Evolutionary conservation across 441 rosid species (phyloP).

Genomic region (Euphorbia schlechtendalii): DNA sequence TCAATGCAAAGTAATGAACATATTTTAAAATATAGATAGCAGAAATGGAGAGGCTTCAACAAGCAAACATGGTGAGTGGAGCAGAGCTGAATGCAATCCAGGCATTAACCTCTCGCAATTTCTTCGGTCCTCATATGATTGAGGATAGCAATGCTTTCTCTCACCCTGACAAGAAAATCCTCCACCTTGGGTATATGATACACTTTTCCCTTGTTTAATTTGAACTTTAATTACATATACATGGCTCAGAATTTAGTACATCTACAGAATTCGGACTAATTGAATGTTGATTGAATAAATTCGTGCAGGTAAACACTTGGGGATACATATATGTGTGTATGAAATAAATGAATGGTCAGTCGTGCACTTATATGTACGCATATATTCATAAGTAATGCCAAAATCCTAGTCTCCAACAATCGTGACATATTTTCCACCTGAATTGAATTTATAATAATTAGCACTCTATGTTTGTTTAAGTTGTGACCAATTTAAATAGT

Average conservation of each 20-base stretch:
- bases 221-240: neutral
- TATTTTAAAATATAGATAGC: conserved; percentile 38
- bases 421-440: neutral
- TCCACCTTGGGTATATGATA: conserved; percentile 59
- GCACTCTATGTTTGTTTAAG: neutral
- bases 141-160: conserved; percentile 42
- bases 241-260: too few relatives aligned
- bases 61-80: conserved; percentile 64
- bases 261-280: neutral
- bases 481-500: too few relatives aligned
- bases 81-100: conserved; percentile 72
- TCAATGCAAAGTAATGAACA: neutral
- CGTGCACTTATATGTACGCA: neutral
- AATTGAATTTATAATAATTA: neutral
- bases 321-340: neutral
- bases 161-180: conserved; percentile 61
- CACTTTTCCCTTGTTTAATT: neutral
- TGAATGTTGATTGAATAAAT: neutral
- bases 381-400: neutral
- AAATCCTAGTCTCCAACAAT: neutral
- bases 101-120: conserved; percentile 80
- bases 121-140: conserved; percentile 58
- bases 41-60: conserved; percentile 77
- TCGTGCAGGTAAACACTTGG: conserved; percentile 15
- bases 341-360: neutral